Evolutionary conservation across 2,329 filamentous ascomycete species (phyloP), one percentile per base, ranked within the genome.

Genomic region (Hypoxylon sp.): DNA sequence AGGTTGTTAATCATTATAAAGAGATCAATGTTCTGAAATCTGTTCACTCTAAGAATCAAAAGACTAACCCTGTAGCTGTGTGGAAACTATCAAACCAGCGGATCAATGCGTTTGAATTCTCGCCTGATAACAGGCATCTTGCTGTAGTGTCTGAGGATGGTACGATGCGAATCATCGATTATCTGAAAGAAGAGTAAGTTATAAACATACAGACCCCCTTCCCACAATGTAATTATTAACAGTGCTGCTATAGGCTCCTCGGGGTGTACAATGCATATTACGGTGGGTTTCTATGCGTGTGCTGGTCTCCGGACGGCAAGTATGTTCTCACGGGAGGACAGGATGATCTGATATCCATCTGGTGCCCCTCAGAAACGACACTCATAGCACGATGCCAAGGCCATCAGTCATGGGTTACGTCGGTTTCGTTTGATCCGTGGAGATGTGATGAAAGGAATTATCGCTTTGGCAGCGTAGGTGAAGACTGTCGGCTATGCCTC

Each of bases 221-320:
- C 12, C 13, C 11, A 13, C 13, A 6, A n/a, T n/a, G n/a, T 7
- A 3, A 43, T 15, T 31, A 31, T 17, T 59, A 26, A 62, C 35
- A 19, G 17, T 30, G 21, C n/a, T n/a, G 5, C 5, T 40, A 19
- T 56, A 94, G 90, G 63, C 79, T 97, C n/a, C 76, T 94, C 8
- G 90, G 93, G 65, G 77, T 96, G 32, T 97, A 90, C 71, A 85
- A 88, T 63, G 90, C 90, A 45, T 99, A 97, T 74, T 99, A 97
- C 65, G 94, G 94, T 35, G 93, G 91, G 2, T 80, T 99, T 55
- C 89, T 89, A 32, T 96, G 91, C 67, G 91, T 97, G 2, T 96
- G 91, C 73, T 99, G 94, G 94, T 97, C 93, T 5, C 94, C 94
- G 7, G 94, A 99, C 67, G 92, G 91, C 41, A 93, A 95, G 69